These are phyloP conservation scores for Tardiomyces blankii DNA, from an alignment of 1,139 yeast genomes.

Conservation along the genomic window DNA sequence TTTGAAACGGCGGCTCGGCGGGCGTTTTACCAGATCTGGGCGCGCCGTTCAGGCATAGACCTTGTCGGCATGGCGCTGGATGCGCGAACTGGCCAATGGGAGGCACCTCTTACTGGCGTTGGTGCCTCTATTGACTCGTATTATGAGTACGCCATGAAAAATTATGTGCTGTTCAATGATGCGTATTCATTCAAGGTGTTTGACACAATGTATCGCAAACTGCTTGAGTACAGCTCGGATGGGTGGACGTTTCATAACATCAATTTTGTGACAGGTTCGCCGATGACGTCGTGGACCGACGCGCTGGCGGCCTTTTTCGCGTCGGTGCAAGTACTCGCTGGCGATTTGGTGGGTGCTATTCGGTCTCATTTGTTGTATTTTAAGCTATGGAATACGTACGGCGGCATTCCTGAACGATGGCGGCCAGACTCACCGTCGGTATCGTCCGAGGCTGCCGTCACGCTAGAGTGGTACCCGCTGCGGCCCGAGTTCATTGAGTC, in stretches of 20 bases:
- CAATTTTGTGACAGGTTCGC: conserved; percentile 40
- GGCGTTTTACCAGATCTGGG: conserved; percentile 68
- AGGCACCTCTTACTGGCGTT: conserved; percentile 57
- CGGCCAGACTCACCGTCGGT: not conserved
- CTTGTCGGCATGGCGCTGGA: conserved; percentile 72
- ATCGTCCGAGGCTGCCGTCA: conserved; percentile 16
- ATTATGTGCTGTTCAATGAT: conserved; percentile 64
- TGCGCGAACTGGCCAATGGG: conserved; percentile 46
- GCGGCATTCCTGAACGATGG: conserved; percentile 88
- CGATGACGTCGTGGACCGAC: conserved; percentile 64
- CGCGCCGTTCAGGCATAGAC: conserved; percentile 46
- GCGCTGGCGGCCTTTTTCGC: conserved; percentile 83
- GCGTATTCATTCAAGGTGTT: conserved; percentile 49
- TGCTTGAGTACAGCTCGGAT: conserved; percentile 37
- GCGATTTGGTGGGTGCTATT: conserved; percentile 59
- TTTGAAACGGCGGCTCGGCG: conserved; percentile 53
- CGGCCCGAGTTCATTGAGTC: conserved; percentile 90
- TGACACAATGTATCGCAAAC: conserved; percentile 44
- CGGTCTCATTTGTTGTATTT: conserved; percentile 51
- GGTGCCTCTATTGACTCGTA: conserved; percentile 95
- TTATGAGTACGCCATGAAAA: conserved; percentile 79
- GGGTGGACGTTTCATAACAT: conserved; percentile 57
- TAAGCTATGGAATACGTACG: conserved; percentile 73
- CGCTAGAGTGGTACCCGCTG: conserved; percentile 81
- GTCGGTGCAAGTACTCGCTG: conserved; percentile 70